A percentile compares a stretch with the other conserved stretches of the same genome.
phyloP scores from a whole-genome alignment of 2,329 filamentous ascomycete species.

The Apiospora arundinis region DNA sequence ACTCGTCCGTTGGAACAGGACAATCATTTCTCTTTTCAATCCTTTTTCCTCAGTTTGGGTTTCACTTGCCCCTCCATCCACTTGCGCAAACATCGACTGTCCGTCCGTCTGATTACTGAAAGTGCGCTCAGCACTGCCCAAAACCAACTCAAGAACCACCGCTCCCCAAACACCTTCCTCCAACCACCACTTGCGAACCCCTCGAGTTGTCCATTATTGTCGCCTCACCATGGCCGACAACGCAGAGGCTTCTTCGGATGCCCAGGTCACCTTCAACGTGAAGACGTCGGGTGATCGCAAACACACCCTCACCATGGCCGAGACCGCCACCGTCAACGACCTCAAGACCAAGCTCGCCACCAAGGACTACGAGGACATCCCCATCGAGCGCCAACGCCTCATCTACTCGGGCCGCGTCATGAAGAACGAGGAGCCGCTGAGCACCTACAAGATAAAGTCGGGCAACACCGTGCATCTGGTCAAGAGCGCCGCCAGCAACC shows the following conservation, averaged over 20 bases:
- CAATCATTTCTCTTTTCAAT: background rate
- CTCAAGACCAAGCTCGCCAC: conserved; percentile 88
- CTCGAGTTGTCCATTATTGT: background rate
- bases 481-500: conserved; percentile 92
- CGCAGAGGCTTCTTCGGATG: conserved; percentile 65
- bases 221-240: conserved; percentile 67
- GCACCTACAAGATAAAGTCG: conserved; percentile 91
- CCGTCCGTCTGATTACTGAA: too few relatives aligned
- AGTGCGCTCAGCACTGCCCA: background rate
- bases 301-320: conserved; percentile 80
- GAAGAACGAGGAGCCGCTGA: conserved; percentile 89
- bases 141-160: background rate
- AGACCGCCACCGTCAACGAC: conserved; percentile 78
- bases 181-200: background rate
- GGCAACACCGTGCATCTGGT: conserved; percentile 97
- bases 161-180: background rate
- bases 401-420: conserved; percentile 98
- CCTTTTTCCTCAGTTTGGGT: background rate
- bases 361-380: conserved; percentile 83
- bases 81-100: background rate
- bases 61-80: background rate
- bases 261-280: conserved; percentile 92
- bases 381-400: conserved; percentile 86
- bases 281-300: conserved; percentile 94
- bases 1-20: background rate